phyloP scores from a whole-genome alignment of 108 stramenopile genomes.

The Cyclotella baltica region DNA sequence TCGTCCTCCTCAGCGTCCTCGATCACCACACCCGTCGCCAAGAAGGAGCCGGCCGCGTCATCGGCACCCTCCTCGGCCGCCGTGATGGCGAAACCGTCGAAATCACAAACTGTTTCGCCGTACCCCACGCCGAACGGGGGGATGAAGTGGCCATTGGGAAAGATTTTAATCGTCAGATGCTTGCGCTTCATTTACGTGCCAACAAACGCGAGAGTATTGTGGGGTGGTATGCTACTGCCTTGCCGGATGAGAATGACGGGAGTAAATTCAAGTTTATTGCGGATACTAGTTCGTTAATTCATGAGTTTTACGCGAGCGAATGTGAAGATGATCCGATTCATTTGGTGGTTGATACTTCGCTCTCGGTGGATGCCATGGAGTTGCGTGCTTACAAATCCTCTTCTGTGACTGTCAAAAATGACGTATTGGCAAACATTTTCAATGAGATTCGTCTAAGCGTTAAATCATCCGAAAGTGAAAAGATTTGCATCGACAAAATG shows the following conservation, averaged over 20 bases:
- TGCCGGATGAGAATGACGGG: constrained; percentile 49
- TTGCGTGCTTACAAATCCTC: constrained; percentile 83
- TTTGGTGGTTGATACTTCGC: constrained; percentile 88
- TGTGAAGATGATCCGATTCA: constrained; percentile 92
- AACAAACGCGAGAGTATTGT: constrained; percentile 93
- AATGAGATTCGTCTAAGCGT: constrained; percentile 86
- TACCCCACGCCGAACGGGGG: constrained; percentile 92
- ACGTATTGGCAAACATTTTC: constrained; percentile 90
- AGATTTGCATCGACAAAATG: constrained; percentile 92
- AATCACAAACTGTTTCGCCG: constrained; percentile 96
- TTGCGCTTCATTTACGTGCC: constrained; percentile 74
- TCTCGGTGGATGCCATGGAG: constrained; percentile 71
- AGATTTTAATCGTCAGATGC: constrained; percentile 94
- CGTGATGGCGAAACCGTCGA: constrained; percentile 80
- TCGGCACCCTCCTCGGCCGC: constrained; percentile 83
- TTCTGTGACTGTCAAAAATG: constrained; percentile 79
- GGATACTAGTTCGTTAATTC: constrained; percentile 94
- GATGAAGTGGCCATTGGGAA: constrained; percentile 97
- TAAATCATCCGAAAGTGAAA: constrained; percentile 83
- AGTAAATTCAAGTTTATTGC: constrained; percentile 66
- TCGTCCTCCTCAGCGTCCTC: constrained; percentile 84
- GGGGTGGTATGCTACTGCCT: constrained; percentile 95
- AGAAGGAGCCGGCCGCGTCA: constrained; percentile 80
- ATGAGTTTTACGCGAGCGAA: constrained; percentile 96
- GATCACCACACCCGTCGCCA: constrained; percentile 87